phyloP scores from a whole-genome alignment of 116 monocot species.

The Zostera marina region DNA sequence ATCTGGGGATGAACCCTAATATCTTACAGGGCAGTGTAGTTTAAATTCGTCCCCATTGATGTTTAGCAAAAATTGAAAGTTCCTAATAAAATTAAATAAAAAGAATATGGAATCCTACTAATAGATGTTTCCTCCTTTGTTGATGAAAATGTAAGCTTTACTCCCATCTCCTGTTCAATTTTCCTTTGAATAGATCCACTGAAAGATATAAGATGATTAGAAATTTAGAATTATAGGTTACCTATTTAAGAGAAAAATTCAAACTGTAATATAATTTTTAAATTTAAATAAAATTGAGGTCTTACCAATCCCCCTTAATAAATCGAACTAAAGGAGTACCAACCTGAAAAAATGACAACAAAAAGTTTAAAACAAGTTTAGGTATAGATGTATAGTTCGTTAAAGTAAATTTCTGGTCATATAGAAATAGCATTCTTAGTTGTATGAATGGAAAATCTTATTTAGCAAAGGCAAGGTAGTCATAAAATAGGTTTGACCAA shows the following conservation, averaged over 20 bases:
- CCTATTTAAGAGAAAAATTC: neutral
- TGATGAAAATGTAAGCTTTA: slow-evolving; percentile 45
- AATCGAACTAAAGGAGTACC: slow-evolving; percentile 47
- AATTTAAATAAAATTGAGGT: neutral
- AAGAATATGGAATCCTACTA: slow-evolving; percentile 16
- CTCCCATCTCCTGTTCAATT: slow-evolving; percentile 48
- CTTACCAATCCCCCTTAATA: slow-evolving; percentile 34
- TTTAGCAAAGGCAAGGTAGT: neutral
- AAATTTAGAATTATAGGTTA: neutral
- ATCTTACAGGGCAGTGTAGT: neutral
- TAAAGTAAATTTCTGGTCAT: neutral
- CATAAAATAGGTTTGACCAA: neutral
- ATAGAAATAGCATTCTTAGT: neutral
- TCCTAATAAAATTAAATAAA: neutral
- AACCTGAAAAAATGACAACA: slow-evolving; percentile 20
- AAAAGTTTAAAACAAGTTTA: neutral
- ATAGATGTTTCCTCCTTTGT: slow-evolving; percentile 28
- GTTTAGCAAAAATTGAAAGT: neutral
- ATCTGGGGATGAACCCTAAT: neutral
- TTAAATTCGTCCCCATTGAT: neutral
- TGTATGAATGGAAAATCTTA: neutral
- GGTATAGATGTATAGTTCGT: neutral
- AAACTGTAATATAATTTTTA: neutral
- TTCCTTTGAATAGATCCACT: slow-evolving; percentile 51
- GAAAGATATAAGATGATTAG: slow-evolving; percentile 1